These are phyloP conservation scores for Colletotrichum sansevieriae DNA, from an alignment of 2,329 filamentous ascomycete genomes.

Conservation along the genomic window DNA sequence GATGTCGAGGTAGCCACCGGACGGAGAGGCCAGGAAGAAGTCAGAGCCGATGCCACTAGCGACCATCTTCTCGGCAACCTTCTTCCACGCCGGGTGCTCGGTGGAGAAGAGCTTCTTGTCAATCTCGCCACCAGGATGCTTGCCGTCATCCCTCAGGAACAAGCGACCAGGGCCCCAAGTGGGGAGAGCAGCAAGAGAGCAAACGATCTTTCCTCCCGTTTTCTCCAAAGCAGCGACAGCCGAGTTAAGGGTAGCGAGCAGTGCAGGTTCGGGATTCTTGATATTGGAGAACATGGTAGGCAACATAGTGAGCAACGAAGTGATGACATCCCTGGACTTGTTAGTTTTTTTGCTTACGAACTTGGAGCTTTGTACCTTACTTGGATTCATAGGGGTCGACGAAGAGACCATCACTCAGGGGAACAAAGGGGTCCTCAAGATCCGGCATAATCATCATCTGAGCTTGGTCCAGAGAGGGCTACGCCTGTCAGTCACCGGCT, in stretches of 20 bases:
- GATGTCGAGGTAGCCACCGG: constrained; percentile 91
- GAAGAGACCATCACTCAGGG: constrained; percentile 90
- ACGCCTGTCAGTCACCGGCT: constrained; percentile 2
- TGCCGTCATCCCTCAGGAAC: constrained; percentile 88
- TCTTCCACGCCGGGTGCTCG: constrained; percentile 89
- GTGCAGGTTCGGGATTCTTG: constrained; percentile 90
- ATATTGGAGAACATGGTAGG: constrained; percentile 88
- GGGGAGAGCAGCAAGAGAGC: constrained; percentile 87
- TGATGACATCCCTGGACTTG: constrained; percentile 75
- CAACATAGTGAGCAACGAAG: constrained; percentile 84
- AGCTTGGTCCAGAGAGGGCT: constrained; percentile 83
- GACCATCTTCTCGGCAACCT: constrained; percentile 88
- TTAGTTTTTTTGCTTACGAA: constrained; percentile 45
- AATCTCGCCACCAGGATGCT: constrained; percentile 85
- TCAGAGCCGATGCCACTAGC: constrained; percentile 89
- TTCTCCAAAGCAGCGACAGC: constrained; percentile 85
- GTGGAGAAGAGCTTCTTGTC: constrained; percentile 94
- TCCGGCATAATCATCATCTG: constrained; percentile 99
- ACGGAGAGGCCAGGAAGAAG: constrained; percentile 93
- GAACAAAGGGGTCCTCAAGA: constrained; percentile 95
- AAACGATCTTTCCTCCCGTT: constrained; percentile 93
- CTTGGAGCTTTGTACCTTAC: constrained; percentile 53
- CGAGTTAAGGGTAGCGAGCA: constrained; percentile 87
- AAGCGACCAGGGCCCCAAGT: constrained; percentile 92
- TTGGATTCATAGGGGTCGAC: constrained; percentile 94